Base-by-base conservation (phyloP, 1,284 basidiomycete species). In the Malassezia slooffiae region DNA sequence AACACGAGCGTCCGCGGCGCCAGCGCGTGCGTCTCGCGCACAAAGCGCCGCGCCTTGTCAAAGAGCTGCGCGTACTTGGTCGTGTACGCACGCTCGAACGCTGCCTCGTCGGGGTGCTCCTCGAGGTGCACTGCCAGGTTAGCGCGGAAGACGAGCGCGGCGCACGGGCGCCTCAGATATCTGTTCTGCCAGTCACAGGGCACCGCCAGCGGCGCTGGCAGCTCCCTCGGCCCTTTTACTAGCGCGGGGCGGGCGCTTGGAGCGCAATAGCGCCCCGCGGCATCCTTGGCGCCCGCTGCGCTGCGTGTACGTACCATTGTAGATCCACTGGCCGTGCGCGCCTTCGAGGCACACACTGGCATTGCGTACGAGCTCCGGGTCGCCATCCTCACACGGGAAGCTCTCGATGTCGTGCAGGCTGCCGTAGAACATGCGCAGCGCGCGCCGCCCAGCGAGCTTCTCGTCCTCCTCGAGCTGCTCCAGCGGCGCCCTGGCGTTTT, bases 331-430 rank as follows among this genome's bases (percentile, higher is more conserved):
- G 2, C 87, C 89, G 55, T 93, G 88, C 0, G 80, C 75, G 5
- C 83, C 82, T 45, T 85, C 79, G 12, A 86, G 76, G 3, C 82
- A 78, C 0, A 84, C 88, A 19, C 63, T 68, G 2, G 88, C 88
- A 7, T 88, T 86, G 70, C 85, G 81, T 21, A 91, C 76, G 15
- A 88, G 72, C 8, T 77, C 76, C 1, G 76, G 58, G 67, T 87
- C 83, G 0, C 89, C 88, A 40, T 89, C 85, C 73, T 95, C 89
- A 72, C 89, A 95, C 0, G 89, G 88, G 64, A 82, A 93, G 2
- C 85, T 89, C 42, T 54, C 74, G 34, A 95, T 80, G 60, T 96
- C 91, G 62, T 96, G 89, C 15, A 90, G 72, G 8, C 83, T 86
- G 2, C 85, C 84, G 52, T 93, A 95, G 69, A 81, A 91, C 9